phyloP scores from a whole-genome alignment of 352 stramenopile genomes.

The Achlya hypogyna region DNA sequence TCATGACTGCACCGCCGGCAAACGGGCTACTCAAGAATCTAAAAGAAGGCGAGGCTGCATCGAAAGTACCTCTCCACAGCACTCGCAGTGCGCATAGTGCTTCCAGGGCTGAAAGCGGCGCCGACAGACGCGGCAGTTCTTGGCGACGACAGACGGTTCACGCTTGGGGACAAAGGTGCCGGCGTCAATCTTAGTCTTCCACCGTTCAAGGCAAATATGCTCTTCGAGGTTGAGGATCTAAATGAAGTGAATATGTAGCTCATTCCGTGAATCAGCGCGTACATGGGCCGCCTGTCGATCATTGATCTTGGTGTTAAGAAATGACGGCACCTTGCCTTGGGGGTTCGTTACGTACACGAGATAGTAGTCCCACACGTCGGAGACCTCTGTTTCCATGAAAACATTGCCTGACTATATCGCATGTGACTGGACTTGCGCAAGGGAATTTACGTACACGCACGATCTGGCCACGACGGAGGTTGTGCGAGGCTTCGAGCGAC shows the following conservation, averaged over 20 bases:
- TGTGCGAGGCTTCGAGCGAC: too few species aligned
- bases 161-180: not conserved
- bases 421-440: not conserved
- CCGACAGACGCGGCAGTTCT: not conserved
- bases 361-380: not conserved
- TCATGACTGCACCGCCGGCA: not conserved
- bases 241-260: not conserved
- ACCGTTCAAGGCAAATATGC: not conserved
- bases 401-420: not conserved
- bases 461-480: too few species aligned
- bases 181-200: not conserved
- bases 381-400: not conserved
- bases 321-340: not conserved
- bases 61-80: not conserved
- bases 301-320: not conserved
- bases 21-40: not conserved
- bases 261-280: not conserved
- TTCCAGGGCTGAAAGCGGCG: not conserved
- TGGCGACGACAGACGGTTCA: not conserved
- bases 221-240: not conserved
- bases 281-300: not conserved
- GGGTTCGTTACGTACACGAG: not conserved
- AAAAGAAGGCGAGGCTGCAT: not conserved
- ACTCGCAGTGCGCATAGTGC: not conserved
- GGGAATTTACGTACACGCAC: not conserved